These are phyloP conservation scores for Panus rudis DNA, from an alignment of 768 basidiomycete genomes.

Conservation along the genomic window DNA sequence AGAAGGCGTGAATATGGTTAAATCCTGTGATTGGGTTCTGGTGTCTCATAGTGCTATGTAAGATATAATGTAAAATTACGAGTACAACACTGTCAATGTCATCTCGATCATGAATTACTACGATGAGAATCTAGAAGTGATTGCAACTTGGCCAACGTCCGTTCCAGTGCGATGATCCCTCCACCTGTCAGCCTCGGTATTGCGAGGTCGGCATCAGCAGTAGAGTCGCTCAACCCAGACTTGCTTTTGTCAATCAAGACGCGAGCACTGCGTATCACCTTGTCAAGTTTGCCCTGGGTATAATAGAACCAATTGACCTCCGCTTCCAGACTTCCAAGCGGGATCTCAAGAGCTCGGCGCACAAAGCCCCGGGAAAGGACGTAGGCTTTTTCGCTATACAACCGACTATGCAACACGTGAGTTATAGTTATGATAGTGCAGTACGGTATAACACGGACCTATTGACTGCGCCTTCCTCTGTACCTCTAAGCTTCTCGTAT, in stretches of 20 bases:
- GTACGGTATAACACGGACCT: conserved; percentile 38
- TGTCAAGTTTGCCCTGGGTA: conserved; percentile 52
- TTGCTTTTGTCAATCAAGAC: conserved; percentile 66
- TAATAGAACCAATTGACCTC: conserved; percentile 76
- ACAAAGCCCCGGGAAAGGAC: conserved; percentile 87
- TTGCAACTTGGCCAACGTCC: conserved; percentile 66
- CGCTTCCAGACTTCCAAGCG: conserved; percentile 58
- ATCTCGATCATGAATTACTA: too few relatives aligned
- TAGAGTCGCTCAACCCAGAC: conserved; percentile 25
- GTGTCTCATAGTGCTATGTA: too few relatives aligned
- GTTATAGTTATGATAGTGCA: conserved; percentile 2
- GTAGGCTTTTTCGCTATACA: conserved; percentile 92
- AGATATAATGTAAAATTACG: too few relatives aligned
- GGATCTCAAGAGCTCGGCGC: conserved; percentile 79
- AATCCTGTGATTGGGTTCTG: too few relatives aligned
- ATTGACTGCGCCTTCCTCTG: conserved; percentile 83
- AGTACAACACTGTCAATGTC: too few relatives aligned
- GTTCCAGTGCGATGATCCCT: conserved; percentile 69
- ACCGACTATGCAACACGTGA: conserved; percentile 47
- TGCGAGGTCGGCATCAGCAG: conserved; percentile 38
- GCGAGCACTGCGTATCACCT: conserved; percentile 59
- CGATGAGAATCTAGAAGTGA: too few relatives aligned
- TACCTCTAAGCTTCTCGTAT: conserved; percentile 86
- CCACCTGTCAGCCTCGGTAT: conserved; percentile 76
- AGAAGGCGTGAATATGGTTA: too few relatives aligned